A percentile compares a stretch with the other conserved stretches of the same genome.
These are phyloP conservation scores for Penicillium canescens DNA, from an alignment of 495 filamentous ascomycete species.

Conservation along the genomic window DNA sequence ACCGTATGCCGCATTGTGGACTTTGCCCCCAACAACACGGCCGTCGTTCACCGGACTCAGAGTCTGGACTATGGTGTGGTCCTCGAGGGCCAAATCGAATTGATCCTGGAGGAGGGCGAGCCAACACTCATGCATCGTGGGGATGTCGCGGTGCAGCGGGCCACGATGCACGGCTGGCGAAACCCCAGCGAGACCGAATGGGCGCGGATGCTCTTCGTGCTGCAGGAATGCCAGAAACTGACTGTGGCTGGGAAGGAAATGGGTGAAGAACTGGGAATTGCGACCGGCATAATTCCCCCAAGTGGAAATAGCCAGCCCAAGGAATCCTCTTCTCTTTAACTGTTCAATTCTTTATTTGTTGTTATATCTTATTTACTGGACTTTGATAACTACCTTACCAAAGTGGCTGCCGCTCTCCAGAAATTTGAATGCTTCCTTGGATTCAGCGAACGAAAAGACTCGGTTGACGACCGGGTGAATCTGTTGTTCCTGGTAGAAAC, in stretches of 20 bases:
- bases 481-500: conserved; percentile 57
- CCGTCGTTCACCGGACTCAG: conserved; percentile 67
- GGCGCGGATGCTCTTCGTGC: conserved; percentile 59
- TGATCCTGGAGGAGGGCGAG: conserved; percentile 66
- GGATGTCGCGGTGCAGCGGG: conserved; percentile 69
- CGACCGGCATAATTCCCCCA: conserved; percentile 16
- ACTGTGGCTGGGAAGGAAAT: conserved; percentile 41
- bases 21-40: conserved; percentile 66
- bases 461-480: conserved; percentile 65
- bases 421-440: conserved; percentile 51
- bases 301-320: conserved; percentile 49
- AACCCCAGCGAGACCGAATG: conserved; percentile 45
- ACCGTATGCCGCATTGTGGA: conserved; percentile 55
- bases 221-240: conserved; percentile 50
- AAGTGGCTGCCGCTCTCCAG: conserved; percentile 72
- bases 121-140: conserved; percentile 65
- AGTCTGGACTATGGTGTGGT: conserved; percentile 76
- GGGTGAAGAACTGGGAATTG: conserved; percentile 49
- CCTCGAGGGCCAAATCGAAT: conserved; percentile 74
- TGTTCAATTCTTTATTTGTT: too few relatives aligned
- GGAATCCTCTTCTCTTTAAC: not conserved
- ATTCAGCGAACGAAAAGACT: conserved; percentile 56
- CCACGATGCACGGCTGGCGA: conserved; percentile 48
- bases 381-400: conserved; percentile 70
- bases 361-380: conserved; percentile 22